Conservation (phyloP, 352 stramenopile genomes). For the Phytophthora sp. region DNA sequence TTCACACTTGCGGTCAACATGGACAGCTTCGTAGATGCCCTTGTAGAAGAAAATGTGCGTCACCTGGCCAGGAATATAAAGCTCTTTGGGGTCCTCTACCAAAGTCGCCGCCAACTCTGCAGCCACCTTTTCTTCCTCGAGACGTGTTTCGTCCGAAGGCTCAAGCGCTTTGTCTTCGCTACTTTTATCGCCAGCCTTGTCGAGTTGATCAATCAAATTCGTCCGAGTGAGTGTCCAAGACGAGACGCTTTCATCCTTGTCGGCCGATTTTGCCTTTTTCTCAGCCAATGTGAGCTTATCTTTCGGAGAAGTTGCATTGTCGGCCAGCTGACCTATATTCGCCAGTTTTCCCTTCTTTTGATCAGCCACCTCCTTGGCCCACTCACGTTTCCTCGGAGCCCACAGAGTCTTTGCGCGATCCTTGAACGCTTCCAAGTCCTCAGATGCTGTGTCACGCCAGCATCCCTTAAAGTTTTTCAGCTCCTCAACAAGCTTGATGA, state of each 20-base stretch:
- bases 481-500: constrained; percentile 75
- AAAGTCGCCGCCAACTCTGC: constrained; percentile 56
- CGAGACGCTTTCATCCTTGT: constrained; percentile 47
- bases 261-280: constrained; percentile 29
- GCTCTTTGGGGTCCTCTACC: constrained; percentile 72
- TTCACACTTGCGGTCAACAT: constrained; percentile 78
- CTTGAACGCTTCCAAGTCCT: constrained; percentile 85
- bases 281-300: constrained; percentile 29
- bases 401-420: constrained; percentile 84
- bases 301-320: constrained; percentile 17
- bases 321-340: constrained; percentile 14
- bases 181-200: constrained; percentile 46
- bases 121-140: constrained; percentile 64
- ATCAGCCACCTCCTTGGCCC: constrained; percentile 73
- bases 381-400: constrained; percentile 83
- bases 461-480: constrained; percentile 84
- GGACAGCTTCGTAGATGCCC: constrained; percentile 82
- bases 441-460: constrained; percentile 79
- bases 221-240: constrained; percentile 76
- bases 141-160: constrained; percentile 38
- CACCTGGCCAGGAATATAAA: constrained; percentile 78
- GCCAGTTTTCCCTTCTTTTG: constrained; percentile 53
- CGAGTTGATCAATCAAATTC: constrained; percentile 82
- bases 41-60: constrained; percentile 85
- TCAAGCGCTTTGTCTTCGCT: constrained; percentile 43